Base-by-base conservation (phyloP, 176 grass and related monocot genomes). In the Oryza longistaminata region DNA sequence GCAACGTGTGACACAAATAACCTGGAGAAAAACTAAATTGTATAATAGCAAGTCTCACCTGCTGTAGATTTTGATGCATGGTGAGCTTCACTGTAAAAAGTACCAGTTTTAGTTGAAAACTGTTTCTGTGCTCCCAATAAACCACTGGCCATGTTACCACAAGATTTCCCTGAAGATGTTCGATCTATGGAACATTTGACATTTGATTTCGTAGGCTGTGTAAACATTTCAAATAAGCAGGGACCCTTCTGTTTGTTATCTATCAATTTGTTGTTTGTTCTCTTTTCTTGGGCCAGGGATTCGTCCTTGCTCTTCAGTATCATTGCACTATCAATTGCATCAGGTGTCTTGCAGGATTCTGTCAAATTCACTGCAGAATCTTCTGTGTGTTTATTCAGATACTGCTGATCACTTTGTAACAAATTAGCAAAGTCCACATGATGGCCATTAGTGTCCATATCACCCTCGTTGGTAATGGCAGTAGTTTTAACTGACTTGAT, bases 191-290 rank as follows among this genome's bases (percentile, higher is more conserved):
- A 83, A 78, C 44, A 25, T 70, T 76, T 61, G 64, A 21, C 60
- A 74, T 92, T 31, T 66, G 73, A 83, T 76, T 84, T 73, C 21
- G 81, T 78, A 48, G 90, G 92, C 35, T 91, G 15, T 82, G 82
- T 87, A 58, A 92, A 39, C 92, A 92, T 97, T 89, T 94, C 90
- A 89, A 90, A 92, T 78, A 92, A 92, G 76, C 48, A 75, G 76
- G 76, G 50, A 31, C 65, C 39, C 82, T 75, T 91, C 83, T 77
- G 45, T 61, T 87, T 91, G 84, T 34, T 69, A 84, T 73, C 27
- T 74, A 14, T 90, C 19, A 75, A 60, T 85, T 73, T 86, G 67
- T 55, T 75, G 75, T 81, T 85, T 67, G 85, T 75, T 17, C 7
- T 72, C 65, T 91, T 80, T 78, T 37, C 48, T 81, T 8, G 29